Percentiles rank a stretch among this genome's conserved stretches.
Evolutionary conservation across 2,329 filamentous ascomycete species (phyloP).

Genomic region (Trichoderma atroviride): DNA sequence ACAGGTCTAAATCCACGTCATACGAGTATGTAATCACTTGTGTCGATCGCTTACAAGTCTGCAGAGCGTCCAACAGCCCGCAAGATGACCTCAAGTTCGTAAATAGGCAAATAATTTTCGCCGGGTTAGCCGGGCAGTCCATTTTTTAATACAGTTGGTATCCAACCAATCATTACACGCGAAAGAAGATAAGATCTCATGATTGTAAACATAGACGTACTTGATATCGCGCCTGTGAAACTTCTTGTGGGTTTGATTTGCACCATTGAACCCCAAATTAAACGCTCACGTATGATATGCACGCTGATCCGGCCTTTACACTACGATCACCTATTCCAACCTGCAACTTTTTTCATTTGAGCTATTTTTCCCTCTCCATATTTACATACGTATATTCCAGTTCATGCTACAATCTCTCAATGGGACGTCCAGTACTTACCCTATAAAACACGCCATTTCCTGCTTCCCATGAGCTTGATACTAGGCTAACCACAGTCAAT

Average conservation of each 20-base stretch:
- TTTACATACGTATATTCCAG: background rate
- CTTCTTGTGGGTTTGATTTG: background rate
- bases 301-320: background rate
- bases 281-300: background rate
- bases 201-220: background rate
- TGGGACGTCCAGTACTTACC: background rate
- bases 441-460: background rate
- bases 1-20: background rate
- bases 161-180: background rate
- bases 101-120: background rate
- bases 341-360: background rate
- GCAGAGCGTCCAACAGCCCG: background rate
- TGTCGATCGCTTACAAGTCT: background rate
- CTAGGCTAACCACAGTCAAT: background rate
- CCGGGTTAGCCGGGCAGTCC: background rate
- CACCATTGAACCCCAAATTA: background rate
- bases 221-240: background rate
- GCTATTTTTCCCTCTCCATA: background rate
- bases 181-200: background rate
- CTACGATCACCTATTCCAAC: background rate
- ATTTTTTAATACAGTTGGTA: background rate
- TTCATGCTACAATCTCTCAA: background rate
- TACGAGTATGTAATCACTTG: background rate
- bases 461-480: background rate
- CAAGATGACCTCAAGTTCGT: background rate